Evolutionary conservation across 2,329 filamentous ascomycete species (phyloP), one percentile per base, ranked within the genome.

Genomic region (Colletotrichum nymphaeae): DNA sequence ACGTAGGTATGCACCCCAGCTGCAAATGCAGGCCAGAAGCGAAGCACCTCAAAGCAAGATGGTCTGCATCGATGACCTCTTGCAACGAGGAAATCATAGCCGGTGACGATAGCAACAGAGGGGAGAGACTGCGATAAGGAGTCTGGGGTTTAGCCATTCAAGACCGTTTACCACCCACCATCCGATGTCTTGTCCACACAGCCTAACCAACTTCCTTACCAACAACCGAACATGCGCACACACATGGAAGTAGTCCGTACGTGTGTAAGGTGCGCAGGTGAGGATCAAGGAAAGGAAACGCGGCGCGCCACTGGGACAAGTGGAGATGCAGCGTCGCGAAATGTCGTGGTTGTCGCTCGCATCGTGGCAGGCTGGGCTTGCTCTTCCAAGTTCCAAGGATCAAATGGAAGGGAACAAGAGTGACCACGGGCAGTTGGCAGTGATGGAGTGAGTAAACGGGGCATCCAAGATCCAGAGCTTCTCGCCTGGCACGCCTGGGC

Each of bases 401-500:
- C 30, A 12, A 60, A 30, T 35, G 35, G 22, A 4, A 46, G 9
- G n/a, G 42, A n/a, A 19, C 42, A 49, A 49, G n/a, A 49, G 16
- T 46, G 37, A 46, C 37, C 12, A 37, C 35, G 35, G 35, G 35
- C 35, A 37, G 35, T 37, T 42, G 37, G 37, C 22, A 46, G 58
- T 5, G 14, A 32, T 26, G n/a, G 26, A 16, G 32, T 16, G 5
- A 65, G 32, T 57, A 35, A 56, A 28, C 37, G 30, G 49, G 49
- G 52, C 24, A 70, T 59, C 58, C 69, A 72, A 69, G 69, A 72
- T 69, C 49, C 64, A 58, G 46, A 8, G 55, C 49, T 35, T 42
- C 35, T 42, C 37, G 37, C 37, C 37, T 42, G 37, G 37, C 37
- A 42, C 49, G 37, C 66, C 65, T 60, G 69, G 59, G 58, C 65